Evolutionary conservation across 108 stramenopile genomes (phyloP).

Genomic region (Cylindrotheca closterium): DNA sequence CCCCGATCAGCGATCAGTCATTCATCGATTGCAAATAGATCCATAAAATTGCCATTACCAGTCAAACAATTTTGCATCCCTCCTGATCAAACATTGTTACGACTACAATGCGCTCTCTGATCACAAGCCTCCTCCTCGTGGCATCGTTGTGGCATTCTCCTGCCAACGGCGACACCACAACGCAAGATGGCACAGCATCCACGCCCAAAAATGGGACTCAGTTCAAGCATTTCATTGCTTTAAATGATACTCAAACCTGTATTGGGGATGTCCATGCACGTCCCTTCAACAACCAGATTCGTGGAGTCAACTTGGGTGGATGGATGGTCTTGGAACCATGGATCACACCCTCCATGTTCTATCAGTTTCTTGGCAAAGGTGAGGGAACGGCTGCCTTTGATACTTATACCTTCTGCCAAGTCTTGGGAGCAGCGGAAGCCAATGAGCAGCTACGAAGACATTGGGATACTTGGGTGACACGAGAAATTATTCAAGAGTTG

Average conservation of each 20-base stretch:
- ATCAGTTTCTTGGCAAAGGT: constrained; percentile 87
- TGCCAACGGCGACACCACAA: too few relatives aligned
- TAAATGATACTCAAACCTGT: constrained; percentile 63
- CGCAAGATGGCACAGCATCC: too few relatives aligned
- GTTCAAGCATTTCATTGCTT: constrained; percentile 60
- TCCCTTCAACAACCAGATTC: constrained; percentile 88
- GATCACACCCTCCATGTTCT: constrained; percentile 93
- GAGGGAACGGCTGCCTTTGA: constrained; percentile 80
- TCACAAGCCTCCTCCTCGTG: too few relatives aligned
- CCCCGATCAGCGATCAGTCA: too few relatives aligned
- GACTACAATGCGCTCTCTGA: too few relatives aligned
- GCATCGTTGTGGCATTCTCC: too few relatives aligned
- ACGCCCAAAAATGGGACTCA: too few relatives aligned
- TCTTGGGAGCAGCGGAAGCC: constrained; percentile 80
- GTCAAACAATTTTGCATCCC: too few relatives aligned
- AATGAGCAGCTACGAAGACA: constrained; percentile 85
- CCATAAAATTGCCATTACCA: too few relatives aligned
- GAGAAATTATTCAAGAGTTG: constrained; percentile 74
- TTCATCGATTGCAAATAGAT: too few relatives aligned
- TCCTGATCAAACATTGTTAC: too few relatives aligned
- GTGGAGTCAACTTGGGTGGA: constrained; percentile 89
- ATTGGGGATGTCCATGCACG: constrained; percentile 61
- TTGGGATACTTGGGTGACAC: constrained; percentile 89
- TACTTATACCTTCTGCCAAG: constrained; percentile 87
- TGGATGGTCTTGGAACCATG: constrained; percentile 96